Conservation (phyloP, 306 rosid species). For the Carpinus fangiana region DNA sequence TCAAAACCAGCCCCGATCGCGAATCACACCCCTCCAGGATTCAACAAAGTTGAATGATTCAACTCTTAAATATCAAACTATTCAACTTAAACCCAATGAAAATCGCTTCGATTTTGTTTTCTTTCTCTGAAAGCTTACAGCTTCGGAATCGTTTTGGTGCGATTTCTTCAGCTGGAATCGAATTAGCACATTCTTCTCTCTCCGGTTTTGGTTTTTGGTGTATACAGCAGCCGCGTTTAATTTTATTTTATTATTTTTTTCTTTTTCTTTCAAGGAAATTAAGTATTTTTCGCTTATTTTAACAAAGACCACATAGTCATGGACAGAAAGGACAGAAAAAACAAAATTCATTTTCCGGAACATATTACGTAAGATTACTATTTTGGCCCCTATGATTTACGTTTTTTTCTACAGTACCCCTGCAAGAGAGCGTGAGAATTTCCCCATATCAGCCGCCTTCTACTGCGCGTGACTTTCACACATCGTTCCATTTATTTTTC, state of each 20-base stretch:
- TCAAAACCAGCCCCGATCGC: slow-evolving; percentile 54
- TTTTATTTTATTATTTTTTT: slow-evolving; percentile 5
- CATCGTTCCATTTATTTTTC: no score
- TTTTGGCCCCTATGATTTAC: slow-evolving; percentile 1
- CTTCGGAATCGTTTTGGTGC: slow-evolving; percentile 29
- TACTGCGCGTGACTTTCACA: not conserved
- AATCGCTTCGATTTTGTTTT: slow-evolving; percentile 4
- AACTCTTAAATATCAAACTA: slow-evolving; percentile 8
- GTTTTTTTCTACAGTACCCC: not conserved
- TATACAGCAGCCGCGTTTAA: slow-evolving; percentile 72
- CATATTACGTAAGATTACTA: slow-evolving; percentile 8
- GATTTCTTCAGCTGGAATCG: slow-evolving; percentile 44
- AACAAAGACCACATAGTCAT: not conserved
- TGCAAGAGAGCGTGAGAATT: not conserved
- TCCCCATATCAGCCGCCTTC: not conserved
- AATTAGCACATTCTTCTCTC: slow-evolving; percentile 39
- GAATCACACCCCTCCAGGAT: slow-evolving; percentile 29
- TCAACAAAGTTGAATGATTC: slow-evolving; percentile 27
- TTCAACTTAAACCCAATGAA: not conserved
- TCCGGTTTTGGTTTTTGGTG: slow-evolving; percentile 52
- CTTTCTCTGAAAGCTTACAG: slow-evolving; percentile 14
- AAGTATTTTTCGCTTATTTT: slow-evolving; percentile 1
- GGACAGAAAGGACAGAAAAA: slow-evolving; percentile 20
- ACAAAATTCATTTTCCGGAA: slow-evolving; percentile 3
- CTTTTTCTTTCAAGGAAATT: slow-evolving; percentile 23